Evolutionary conservation across 306 rosid species (phyloP).

Genomic region (Luffa acutangula): DNA sequence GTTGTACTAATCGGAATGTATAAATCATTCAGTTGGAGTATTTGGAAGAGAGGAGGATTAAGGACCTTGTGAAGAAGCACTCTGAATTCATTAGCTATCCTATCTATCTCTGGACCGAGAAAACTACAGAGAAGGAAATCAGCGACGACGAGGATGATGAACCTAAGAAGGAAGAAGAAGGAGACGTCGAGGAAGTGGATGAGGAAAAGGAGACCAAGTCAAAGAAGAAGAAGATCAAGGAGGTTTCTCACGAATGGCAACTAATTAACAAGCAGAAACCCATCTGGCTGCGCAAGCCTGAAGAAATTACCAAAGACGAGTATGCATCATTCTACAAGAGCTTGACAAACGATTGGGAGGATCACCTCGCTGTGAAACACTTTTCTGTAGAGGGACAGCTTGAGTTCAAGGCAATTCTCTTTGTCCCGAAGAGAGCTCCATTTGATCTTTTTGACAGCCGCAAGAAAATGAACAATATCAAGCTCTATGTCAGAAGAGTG

Average conservation of each 20-base stretch:
- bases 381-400: slow-evolving; percentile 72
- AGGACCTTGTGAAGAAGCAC: slow-evolving; percentile 70
- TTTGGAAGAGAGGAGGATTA: slow-evolving; percentile 56
- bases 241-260: slow-evolving; percentile 57
- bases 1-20: too few relatives aligned
- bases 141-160: slow-evolving; percentile 66
- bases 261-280: slow-evolving; percentile 71
- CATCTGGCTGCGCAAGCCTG: slow-evolving; percentile 71
- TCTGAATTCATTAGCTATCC: slow-evolving; percentile 66
- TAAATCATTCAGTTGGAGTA: slow-evolving; percentile 38
- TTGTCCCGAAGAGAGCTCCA: slow-evolving; percentile 62
- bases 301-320: slow-evolving; percentile 57
- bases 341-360: slow-evolving; percentile 68
- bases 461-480: slow-evolving; percentile 63
- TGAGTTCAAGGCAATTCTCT: slow-evolving; percentile 59
- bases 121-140: slow-evolving; percentile 56
- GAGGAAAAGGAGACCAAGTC: slow-evolving; percentile 40
- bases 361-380: slow-evolving; percentile 59
- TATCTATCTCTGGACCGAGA: slow-evolving; percentile 57
- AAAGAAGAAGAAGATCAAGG: slow-evolving; percentile 61
- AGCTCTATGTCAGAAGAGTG: slow-evolving; percentile 64
- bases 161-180: slow-evolving; percentile 57
- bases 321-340: slow-evolving; percentile 69
- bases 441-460: slow-evolving; percentile 59
- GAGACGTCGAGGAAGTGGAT: slow-evolving; percentile 43